These are phyloP conservation scores for sweet orange (Citrus sinensis) DNA, from an alignment of 345 rosid species.

Conservation along the genomic window DVS_A1.0 CM039168.1:8219501-8220000, in stretches of 20 bases:
- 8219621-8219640: too few species aligned
- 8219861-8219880: constrained; percentile 59
- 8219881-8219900: constrained; percentile 48
- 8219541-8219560: background rate
- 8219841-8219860: constrained; percentile 42
- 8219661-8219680: too few species aligned
- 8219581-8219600: background rate
- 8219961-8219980: constrained; percentile 57
- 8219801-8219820: constrained; percentile 48
- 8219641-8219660: too few species aligned
- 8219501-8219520: background rate
- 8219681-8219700: background rate
- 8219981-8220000: constrained; percentile 23
- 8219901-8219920: constrained; percentile 42
- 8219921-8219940: constrained; percentile 63
- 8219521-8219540: background rate
- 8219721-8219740: constrained; percentile 2
- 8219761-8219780: background rate
- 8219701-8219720: background rate
- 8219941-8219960: constrained; percentile 57
- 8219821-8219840: constrained; percentile 35
- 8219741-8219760: background rate
- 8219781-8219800: background rate
- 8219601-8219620: background rate
- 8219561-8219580: background rate